Base-by-base conservation (phyloP, 2,329 filamentous ascomycete species). In the Thelonectria olida region DNA sequence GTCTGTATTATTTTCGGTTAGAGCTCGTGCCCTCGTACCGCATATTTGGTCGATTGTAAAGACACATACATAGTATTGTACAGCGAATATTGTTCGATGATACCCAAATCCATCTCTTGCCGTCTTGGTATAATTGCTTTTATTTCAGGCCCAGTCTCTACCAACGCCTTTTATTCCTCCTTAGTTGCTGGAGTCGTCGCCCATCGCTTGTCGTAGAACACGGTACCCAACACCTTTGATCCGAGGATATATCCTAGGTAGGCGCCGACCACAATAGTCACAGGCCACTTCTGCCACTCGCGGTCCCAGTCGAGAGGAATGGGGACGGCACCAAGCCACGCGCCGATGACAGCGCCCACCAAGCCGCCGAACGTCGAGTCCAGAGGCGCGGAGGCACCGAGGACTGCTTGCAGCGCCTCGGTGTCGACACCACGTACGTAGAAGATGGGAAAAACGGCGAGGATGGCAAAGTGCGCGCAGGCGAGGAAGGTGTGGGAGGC, bases 201-300 rank as follows among this genome's bases (percentile, higher is more conserved):
- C 64, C 84, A 78, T 62, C 75, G 78, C 75, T 75, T 82, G 34
- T 82, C 84, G 67, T 80, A 83, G 7, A 80, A 76, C 59, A 85
- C 50, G 1, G 78, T 80, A 3, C 85, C 85, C 0, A 89, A 88
- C 17, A 88, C 66, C 56, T 87, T 72, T 73, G 91, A 90, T 1
- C 93, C 93, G 12, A 92, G 67, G 1, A 87, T 82, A 76, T 92
- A 93, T 1, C 96, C 96, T 6, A 87, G 78, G 77, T 97, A 98
- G 17, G 91, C 84, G 3, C 96, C 96, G 2, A 87, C 88, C 5
- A 98, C 79, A 60, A 99, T 91, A 0, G 96, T 99, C 48, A 98
- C 90, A 0, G 96, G 96, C 92, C 95, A 99, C 76, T 90, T 92
- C 85, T 99, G 96, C 96, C 96, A 99, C 70, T 97, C 93, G n/a